These are phyloP conservation scores for Monosporascus ibericus DNA, from an alignment of 2,329 filamentous ascomycete species.

Conservation along the genomic window DNA sequence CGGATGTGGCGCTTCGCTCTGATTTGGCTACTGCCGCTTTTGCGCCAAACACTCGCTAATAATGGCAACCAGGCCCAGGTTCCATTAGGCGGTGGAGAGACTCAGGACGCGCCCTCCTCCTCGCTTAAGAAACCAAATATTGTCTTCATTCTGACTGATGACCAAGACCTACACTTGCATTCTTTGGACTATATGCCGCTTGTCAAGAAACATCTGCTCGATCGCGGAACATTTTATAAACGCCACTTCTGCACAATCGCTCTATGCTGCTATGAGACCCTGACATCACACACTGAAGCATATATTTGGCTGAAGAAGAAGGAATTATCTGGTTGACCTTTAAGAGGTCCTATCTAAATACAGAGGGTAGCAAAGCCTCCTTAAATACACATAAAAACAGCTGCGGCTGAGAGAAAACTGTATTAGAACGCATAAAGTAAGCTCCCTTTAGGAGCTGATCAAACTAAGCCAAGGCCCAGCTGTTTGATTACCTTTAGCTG, in stretches of 20 bases:
- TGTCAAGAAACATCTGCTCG: not conserved
- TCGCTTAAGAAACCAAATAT: not conserved
- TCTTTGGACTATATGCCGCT: not conserved
- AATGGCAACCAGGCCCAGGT: not conserved
- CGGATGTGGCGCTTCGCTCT: not conserved
- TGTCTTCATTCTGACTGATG: not conserved
- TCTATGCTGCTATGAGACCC: too few relatives aligned
- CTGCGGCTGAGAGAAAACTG: too few relatives aligned
- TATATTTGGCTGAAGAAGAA: too few relatives aligned
- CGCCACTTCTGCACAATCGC: slow-evolving; percentile 26
- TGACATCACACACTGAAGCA: too few relatives aligned
- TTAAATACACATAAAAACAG: too few relatives aligned
- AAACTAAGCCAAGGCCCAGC: too few relatives aligned
- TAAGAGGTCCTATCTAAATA: too few relatives aligned
- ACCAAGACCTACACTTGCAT: not conserved
- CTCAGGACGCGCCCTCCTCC: not conserved
- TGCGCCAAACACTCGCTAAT: not conserved
- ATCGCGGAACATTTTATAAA: not conserved
- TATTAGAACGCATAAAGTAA: too few relatives aligned
- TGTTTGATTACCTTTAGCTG: too few relatives aligned
- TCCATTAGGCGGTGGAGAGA: not conserved
- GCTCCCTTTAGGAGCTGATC: too few relatives aligned
- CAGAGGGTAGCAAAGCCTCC: too few relatives aligned
- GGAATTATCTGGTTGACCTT: too few relatives aligned
- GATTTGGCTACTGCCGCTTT: not conserved